Base-by-base conservation (phyloP, 2,329 filamentous ascomycete genomes). In the Hymenoscyphus linearis region DNA sequence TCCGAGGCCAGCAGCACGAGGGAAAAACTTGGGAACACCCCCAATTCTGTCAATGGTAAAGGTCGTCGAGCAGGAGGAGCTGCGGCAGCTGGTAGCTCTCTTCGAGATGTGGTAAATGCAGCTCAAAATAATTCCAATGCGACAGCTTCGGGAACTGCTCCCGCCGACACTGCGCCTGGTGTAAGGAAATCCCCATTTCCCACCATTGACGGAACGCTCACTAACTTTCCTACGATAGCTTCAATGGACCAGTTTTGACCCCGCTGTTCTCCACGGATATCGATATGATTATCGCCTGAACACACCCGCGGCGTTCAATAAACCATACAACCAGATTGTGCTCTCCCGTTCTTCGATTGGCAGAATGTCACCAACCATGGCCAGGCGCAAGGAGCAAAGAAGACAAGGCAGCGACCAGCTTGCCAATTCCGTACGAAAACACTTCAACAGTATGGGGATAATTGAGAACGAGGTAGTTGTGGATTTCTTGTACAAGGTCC, bases 401-500 rank as follows among this genome's bases (percentile, higher is more conserved):
- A 81, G 88, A 59, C 86, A 92, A 72, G 84, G 82, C 69, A 89
- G 89, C 72, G 86, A 91, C 40, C 83, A 89, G 66, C 78, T 96
- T 59, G 88, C 88, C 9, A 80, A 85, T 66, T 81, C 84, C 1
- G 88, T 93, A 55, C 82, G 90, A 66, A 93, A 91, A 73, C 89
- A 95, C 75, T 95, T 95, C 77, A 95, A 95, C 72, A 85, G 85
- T 36, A 80, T 90, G 66, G 88, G 88, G 16, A 84, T 93, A 47
- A 87, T 86, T 66, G 91, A 96, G 77, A 91, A 87, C 71, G 90
- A 95, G 69, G 87, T 92, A 66, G 88, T 95, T 61, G 88, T 93
- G 60, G 88, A 73, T 40, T 73, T 73, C 55, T 58, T 74, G 55
- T 74, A 74, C 61, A 74, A 74, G 59, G 72, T 74, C 25, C 71